These are phyloP conservation scores for Neopestalotiopsis rosae DNA, from an alignment of 2,329 filamentous ascomycete species.

Conservation along the genomic window DNA sequence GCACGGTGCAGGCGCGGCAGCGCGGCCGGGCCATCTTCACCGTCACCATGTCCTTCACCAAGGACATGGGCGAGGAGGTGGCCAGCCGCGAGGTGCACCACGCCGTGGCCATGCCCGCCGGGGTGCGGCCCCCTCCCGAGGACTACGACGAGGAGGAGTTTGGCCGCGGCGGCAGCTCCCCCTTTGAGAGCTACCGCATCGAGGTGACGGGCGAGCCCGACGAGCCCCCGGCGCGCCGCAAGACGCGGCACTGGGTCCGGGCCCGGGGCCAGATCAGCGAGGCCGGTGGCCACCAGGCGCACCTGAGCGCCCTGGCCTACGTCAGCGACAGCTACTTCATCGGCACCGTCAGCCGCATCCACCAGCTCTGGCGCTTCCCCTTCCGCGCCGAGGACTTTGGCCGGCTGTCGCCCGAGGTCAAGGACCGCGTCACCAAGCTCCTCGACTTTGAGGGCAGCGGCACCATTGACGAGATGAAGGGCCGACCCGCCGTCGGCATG, in stretches of 20 bases:
- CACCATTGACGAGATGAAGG: constrained; percentile 54
- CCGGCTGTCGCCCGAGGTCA: constrained; percentile 48
- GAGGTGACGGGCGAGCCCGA: constrained; percentile 44
- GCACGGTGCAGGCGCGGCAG: constrained; percentile 95
- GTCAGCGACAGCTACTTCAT: constrained; percentile 94
- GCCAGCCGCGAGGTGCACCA: constrained; percentile 65
- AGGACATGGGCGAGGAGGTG: constrained; percentile 59
- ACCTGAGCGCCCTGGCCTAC: constrained; percentile 88
- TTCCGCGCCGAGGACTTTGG: constrained; percentile 59
- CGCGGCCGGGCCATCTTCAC: constrained; percentile 91
- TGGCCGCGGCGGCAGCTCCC: constrained; percentile 40
- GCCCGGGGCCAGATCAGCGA: constrained; percentile 76
- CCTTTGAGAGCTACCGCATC: constrained; percentile 53
- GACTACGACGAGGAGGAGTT: constrained; percentile 54
- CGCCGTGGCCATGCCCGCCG: constrained; percentile 62
- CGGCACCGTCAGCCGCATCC: constrained; percentile 81
- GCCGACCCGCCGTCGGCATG: constrained; percentile 74
- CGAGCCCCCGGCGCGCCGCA: constrained; percentile 64
- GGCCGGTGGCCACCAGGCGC: constrained; percentile 76
- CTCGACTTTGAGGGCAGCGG: constrained; percentile 51
- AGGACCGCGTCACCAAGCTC: constrained; percentile 42
- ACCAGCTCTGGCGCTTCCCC: constrained; percentile 78
- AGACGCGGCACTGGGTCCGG: constrained; percentile 75
- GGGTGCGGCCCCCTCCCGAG: constrained; percentile 42
- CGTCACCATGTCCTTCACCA: constrained; percentile 88